Conservation (phyloP, 192 early-diverging fungal genomes). For the Entophlyctis luteolus region DNA sequence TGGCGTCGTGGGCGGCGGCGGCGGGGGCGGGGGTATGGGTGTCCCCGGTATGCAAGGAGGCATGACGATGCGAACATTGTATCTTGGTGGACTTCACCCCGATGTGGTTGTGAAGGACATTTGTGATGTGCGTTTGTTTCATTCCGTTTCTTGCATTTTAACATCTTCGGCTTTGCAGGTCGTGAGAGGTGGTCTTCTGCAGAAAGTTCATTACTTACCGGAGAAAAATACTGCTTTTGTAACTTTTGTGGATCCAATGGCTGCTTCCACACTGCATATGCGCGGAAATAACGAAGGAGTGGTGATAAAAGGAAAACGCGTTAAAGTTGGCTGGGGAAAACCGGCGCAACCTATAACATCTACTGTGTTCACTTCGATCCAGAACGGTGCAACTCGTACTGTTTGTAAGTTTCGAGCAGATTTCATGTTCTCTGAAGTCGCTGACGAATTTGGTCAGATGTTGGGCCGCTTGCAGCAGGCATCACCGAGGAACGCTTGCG, state of each 20-base stretch:
- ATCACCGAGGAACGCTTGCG: slow-evolving; percentile 68
- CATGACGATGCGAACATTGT: slow-evolving; percentile 62
- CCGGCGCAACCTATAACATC: slow-evolving; percentile 45
- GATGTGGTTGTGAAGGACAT: slow-evolving; percentile 78
- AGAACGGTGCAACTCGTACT: slow-evolving; percentile 70
- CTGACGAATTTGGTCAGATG: slow-evolving; percentile 38
- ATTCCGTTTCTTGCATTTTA: slow-evolving; percentile 12
- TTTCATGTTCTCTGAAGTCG: background rate
- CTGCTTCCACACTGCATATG: slow-evolving; percentile 63
- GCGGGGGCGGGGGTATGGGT: slow-evolving; percentile 1
- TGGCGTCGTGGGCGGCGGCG: background rate
- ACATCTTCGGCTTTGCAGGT: slow-evolving; percentile 26
- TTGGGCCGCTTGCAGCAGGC: slow-evolving; percentile 63
- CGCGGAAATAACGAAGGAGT: slow-evolving; percentile 58
- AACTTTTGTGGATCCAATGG: slow-evolving; percentile 72
- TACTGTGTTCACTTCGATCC: slow-evolving; percentile 54
- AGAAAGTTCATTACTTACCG: slow-evolving; percentile 68
- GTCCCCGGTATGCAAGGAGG: background rate
- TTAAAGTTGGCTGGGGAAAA: slow-evolving; percentile 83
- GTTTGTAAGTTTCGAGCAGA: slow-evolving; percentile 39
- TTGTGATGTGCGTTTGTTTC: slow-evolving; percentile 57
- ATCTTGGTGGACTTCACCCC: slow-evolving; percentile 71
- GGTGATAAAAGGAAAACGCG: slow-evolving; percentile 64
- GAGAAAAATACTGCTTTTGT: slow-evolving; percentile 82
- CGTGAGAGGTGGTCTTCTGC: slow-evolving; percentile 80